These are phyloP conservation scores for Miamiensis avidus DNA, from an alignment of 169 alveolate genomes.

Conservation along the genomic window DNA sequence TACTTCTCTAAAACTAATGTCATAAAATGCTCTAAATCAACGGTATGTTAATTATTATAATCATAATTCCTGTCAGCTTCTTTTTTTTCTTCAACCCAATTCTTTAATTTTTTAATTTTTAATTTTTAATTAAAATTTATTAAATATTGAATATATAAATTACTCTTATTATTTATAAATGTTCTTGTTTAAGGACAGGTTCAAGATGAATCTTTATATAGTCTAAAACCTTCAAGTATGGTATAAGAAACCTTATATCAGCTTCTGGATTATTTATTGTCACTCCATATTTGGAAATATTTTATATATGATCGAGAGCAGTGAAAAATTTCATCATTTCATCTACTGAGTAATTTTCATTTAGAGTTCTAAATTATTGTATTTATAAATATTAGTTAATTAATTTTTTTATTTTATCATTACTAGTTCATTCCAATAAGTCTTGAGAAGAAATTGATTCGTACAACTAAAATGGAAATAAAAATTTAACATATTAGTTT, in stretches of 20 bases:
- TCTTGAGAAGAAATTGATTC: constrained; percentile 40
- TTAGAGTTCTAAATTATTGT: background rate
- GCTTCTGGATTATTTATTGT: constrained; percentile 25
- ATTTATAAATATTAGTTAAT: no score
- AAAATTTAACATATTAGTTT: no score
- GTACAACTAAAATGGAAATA: background rate
- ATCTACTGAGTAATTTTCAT: constrained; percentile 19
- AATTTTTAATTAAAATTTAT: no score
- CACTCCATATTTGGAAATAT: constrained; percentile 32
- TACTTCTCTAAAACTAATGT: constrained; percentile 35
- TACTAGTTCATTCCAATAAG: constrained; percentile 2
- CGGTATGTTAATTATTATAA: constrained; percentile 17
- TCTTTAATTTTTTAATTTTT: background rate
- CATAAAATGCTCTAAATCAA: constrained; percentile 43
- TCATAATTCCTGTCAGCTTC: constrained; percentile 28
- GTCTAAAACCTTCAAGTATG: constrained; percentile 39
- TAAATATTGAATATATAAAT: no score
- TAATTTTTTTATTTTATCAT: no score
- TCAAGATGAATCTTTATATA: constrained; percentile 42
- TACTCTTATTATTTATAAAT: background rate
- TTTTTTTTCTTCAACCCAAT: constrained; percentile 32
- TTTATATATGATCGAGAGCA: constrained; percentile 32
- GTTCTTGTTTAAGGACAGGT: constrained; percentile 28
- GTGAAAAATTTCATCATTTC: constrained; percentile 31
- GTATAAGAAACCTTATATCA: constrained; percentile 36